A percentile compares a stretch with the other conserved stretches of the same genome.
Evolutionary conservation across 148 eudicot genomes (phyloP).

Genomic region (Camellia lanceoleosa): DNA sequence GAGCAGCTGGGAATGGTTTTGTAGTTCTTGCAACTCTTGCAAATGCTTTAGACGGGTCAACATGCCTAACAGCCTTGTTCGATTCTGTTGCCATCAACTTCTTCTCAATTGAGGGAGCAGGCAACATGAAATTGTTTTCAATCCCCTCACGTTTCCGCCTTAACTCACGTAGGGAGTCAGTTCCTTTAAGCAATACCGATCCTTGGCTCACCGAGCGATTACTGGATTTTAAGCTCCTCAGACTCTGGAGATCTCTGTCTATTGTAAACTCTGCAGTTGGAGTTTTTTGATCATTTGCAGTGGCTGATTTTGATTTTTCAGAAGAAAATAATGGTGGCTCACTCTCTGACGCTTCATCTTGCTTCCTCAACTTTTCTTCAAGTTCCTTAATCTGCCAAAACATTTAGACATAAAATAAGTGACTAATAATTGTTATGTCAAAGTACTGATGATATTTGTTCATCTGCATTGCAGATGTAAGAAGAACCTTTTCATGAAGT

Average conservation of each 20-base stretch:
- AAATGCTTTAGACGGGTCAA: slow-evolving; percentile 61
- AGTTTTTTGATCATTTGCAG: slow-evolving; percentile 36
- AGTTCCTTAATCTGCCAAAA: slow-evolving; percentile 46
- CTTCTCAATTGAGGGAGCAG: slow-evolving; percentile 17
- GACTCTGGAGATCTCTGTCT: slow-evolving; percentile 16
- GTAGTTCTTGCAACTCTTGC: slow-evolving; percentile 37
- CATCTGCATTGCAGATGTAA: neutral
- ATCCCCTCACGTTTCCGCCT: slow-evolving; percentile 43
- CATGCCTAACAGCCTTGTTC: slow-evolving; percentile 41
- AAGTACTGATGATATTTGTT: neutral
- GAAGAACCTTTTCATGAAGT: slow-evolving; percentile 48
- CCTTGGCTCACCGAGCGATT: slow-evolving; percentile 53
- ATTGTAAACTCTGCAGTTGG: neutral
- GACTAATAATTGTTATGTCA: neutral
- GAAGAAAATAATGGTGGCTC: slow-evolving; percentile 23
- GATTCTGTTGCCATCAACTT: slow-evolving; percentile 15
- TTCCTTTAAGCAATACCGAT: slow-evolving; percentile 41
- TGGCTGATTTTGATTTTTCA: slow-evolving; percentile 36
- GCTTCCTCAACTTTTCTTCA: slow-evolving; percentile 51
- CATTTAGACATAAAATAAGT: neutral
- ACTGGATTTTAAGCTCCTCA: slow-evolving; percentile 54
- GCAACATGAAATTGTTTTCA: slow-evolving; percentile 27
- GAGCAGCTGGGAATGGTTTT: slow-evolving; percentile 39
- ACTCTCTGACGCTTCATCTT: slow-evolving; percentile 34
- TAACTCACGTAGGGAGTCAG: slow-evolving; percentile 37